These are phyloP conservation scores for Pythium phragmitis DNA, from an alignment of 352 stramenopile species.

Conservation along the genomic window DNA sequence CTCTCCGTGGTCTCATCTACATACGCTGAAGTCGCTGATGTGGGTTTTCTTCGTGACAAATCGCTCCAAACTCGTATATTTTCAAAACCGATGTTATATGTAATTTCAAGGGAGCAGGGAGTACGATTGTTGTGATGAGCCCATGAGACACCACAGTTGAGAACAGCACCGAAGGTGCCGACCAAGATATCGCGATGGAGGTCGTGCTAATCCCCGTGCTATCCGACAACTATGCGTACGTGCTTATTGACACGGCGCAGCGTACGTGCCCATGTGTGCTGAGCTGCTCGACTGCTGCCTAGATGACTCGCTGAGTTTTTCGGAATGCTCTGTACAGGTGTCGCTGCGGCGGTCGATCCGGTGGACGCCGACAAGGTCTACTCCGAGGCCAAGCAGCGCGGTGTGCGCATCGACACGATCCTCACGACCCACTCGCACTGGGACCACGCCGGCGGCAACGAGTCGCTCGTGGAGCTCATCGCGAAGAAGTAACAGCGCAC, in stretches of 20 bases:
- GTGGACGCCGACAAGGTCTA: conserved; percentile 85
- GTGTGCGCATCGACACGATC: conserved; percentile 79
- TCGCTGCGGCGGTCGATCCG: conserved; percentile 84
- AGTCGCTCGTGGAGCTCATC: conserved; percentile 56
- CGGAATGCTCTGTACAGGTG: conserved; percentile 23
- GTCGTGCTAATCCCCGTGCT: conserved; percentile 84
- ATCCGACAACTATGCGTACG: conserved; percentile 92
- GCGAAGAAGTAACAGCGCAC: conserved; percentile 29
- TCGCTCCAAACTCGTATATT: no score
- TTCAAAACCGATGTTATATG: no score
- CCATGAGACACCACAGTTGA: no score
- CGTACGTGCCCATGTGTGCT: conserved; percentile 27
- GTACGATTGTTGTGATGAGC: no score
- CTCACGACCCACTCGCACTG: conserved; percentile 92
- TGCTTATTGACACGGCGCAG: conserved; percentile 63
- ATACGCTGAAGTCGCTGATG: no score
- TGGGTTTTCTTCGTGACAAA: no score
- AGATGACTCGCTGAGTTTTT: neutral
- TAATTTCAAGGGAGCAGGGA: no score
- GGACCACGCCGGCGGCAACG: conserved; percentile 90
- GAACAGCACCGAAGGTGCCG: no score
- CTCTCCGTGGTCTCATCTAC: no score
- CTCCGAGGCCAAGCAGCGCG: conserved; percentile 47
- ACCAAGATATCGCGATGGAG: no score
- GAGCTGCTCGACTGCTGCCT: neutral